These are phyloP conservation scores for Hirschfeldia incana DNA, from an alignment of 345 rosid genomes.

Conservation along the genomic window DNA sequence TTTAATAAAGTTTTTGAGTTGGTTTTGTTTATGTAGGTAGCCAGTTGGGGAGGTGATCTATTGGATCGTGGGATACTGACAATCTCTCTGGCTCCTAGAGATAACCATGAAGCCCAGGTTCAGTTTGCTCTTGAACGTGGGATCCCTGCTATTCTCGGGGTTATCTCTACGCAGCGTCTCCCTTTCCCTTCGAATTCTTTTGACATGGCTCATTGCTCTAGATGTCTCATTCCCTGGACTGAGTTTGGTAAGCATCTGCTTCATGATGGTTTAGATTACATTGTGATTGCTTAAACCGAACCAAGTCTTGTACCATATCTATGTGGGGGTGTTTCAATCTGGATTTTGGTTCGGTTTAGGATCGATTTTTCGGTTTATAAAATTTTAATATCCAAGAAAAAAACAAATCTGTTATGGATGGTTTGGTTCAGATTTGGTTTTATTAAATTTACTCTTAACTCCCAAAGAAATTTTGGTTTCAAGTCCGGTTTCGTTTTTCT, in stretches of 20 bases:
- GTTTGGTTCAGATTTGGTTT: background rate
- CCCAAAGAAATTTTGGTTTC: background rate
- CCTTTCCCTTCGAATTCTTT: conserved; percentile 93
- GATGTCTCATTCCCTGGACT: conserved; percentile 99
- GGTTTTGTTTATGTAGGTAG: conserved; percentile 58
- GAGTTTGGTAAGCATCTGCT: conserved; percentile 72
- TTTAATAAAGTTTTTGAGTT: background rate
- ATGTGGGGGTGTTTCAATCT: background rate
- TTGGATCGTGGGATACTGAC: conserved; percentile 84
- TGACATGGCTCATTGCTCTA: conserved; percentile 99
- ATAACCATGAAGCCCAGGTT: conserved; percentile 99
- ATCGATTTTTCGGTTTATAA: background rate
- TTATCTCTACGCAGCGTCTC: conserved; percentile 93
- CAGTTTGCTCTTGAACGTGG: conserved; percentile 98
- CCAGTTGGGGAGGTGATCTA: conserved; percentile 99
- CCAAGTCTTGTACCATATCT: background rate
- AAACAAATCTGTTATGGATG: background rate
- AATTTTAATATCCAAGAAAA: background rate
- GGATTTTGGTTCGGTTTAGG: background rate
- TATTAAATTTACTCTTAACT: background rate
- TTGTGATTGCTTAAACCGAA: background rate
- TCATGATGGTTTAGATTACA: background rate
- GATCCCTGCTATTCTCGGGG: conserved; percentile 95
- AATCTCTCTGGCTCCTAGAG: conserved; percentile 98
- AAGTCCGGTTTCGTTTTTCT: background rate